Percentiles rank a stretch among this genome's conserved stretches.
Evolutionary conservation across 2,329 filamentous ascomycete species (phyloP).

Genomic region (Camillea tinctor): DNA sequence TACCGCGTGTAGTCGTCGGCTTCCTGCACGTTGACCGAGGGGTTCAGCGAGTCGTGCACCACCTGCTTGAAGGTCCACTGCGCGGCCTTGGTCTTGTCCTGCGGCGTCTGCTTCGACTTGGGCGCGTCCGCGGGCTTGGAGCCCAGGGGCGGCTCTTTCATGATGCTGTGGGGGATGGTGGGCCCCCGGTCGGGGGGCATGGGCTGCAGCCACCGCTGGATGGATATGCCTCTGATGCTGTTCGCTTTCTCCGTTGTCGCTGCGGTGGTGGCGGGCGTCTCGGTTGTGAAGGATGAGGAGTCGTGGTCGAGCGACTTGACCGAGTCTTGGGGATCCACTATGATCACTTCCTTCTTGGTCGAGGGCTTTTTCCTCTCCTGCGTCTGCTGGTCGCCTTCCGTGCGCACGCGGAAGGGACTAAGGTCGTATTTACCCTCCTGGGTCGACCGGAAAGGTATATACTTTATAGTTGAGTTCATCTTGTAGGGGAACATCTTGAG

Average conservation of each 20-base stretch:
- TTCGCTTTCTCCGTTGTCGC: conserved; percentile 26
- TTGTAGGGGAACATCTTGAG: conserved; percentile 90
- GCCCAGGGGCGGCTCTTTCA: conserved; percentile 48
- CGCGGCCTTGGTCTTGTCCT: conserved; percentile 77
- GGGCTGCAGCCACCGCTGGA: conserved; percentile 63
- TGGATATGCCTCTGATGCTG: conserved; percentile 47
- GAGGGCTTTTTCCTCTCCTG: conserved; percentile 57
- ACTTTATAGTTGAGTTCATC: conserved; percentile 85
- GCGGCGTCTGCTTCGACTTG: conserved; percentile 55
- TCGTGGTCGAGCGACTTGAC: conserved; percentile 39
- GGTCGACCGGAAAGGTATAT: conserved; percentile 72
- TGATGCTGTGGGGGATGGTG: conserved; percentile 48
- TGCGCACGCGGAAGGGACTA: conserved; percentile 83
- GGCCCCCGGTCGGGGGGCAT: conserved; percentile 37
- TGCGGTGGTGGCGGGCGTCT: no score
- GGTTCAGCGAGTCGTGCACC: conserved; percentile 81
- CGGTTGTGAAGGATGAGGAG: conserved; percentile 38
- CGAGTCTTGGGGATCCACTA: conserved; percentile 58
- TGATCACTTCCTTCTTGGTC: conserved; percentile 66
- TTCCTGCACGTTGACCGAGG: conserved; percentile 73
- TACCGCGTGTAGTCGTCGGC: conserved; percentile 86
- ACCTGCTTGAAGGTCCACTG: conserved; percentile 89
- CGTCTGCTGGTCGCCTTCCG: conserved; percentile 56
- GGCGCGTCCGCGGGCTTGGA: conserved; percentile 20
- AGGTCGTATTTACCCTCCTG: conserved; percentile 76